phyloP scores from a whole-genome alignment of 2,329 filamentous ascomycete genomes.

The Penicillium paneum region DNA sequence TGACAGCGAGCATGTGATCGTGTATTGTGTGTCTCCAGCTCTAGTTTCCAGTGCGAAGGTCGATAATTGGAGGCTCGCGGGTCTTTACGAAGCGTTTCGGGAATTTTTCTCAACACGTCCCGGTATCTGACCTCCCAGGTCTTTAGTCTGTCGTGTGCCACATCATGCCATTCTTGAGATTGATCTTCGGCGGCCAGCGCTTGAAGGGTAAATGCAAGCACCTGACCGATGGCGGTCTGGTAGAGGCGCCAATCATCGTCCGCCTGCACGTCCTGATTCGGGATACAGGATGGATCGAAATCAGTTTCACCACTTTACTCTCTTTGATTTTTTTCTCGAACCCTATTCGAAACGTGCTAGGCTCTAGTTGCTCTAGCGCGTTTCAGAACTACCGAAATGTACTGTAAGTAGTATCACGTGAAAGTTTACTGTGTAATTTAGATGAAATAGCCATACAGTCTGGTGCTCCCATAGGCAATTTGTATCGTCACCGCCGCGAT shows the following conservation, averaged over 20 bases:
- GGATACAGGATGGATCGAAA: constrained; percentile 7
- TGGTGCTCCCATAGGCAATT: too few species aligned
- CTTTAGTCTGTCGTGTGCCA: constrained; percentile 17
- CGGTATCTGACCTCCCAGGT: constrained; percentile 25
- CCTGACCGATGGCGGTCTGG: constrained; percentile 32
- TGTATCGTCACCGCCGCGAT: too few species aligned
- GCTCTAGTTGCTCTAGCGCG: too few species aligned
- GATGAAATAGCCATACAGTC: too few species aligned
- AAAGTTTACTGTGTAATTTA: too few species aligned
- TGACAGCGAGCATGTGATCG: constrained; percentile 16
- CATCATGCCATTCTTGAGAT: constrained; percentile 25
- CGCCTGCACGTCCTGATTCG: constrained; percentile 25
- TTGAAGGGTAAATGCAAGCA: constrained; percentile 33
- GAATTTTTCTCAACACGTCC: constrained; percentile 22
- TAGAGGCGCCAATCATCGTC: constrained; percentile 25
- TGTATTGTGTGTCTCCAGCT: constrained; percentile 18
- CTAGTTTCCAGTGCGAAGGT: constrained; percentile 20
- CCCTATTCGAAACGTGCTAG: too few species aligned
- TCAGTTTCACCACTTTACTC: too few species aligned
- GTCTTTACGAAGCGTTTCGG: constrained; percentile 22
- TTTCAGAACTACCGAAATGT: too few species aligned
- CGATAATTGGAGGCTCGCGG: constrained; percentile 24
- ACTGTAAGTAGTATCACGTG: too few species aligned
- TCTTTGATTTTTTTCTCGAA: too few species aligned
- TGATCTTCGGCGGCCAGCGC: constrained; percentile 23